Base-by-base conservation (phyloP, 75 land plant species). In the Picea glauca region DNA sequence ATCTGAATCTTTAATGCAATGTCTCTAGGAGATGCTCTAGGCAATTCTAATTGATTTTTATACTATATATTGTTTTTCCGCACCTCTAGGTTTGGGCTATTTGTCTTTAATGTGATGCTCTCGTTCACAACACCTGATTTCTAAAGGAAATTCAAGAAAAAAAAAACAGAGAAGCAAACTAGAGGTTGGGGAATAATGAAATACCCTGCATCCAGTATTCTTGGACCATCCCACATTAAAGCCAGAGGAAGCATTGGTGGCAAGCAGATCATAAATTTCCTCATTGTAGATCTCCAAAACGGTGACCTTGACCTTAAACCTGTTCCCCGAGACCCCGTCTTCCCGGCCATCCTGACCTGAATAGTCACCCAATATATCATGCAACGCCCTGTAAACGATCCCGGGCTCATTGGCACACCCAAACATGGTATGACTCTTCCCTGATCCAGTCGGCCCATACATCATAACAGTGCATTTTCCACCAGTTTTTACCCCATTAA, bases 391-490 rank as follows among this genome's bases (percentile, higher is more conserved):
- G 72, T 94, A 94, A 74, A 96, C 95, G 31, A 96, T 96, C 58
- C 99, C 99, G 7, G 93, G 92, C 79, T 94, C 86, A 72, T 83
- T 85, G 4, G 92, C 17, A 50, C 86, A 92, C 62, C 99, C 99
- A 76, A 96, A 96, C 99, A 96, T 96, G 17, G 99, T 96, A 74
- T 94, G 90, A 80, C 98, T 94, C 92, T 96, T 96, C 72, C 99
- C 99, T 30, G 98, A 88, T 7, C 99, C 99, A 4, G 99, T 96
- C 11, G 99, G 99, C 13, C 99, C 99, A 78, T 96, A 96, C 99
- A 96, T 94, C 98, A 96, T 96, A 32, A 96, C 81, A 0, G 98
- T 96, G 74, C 99, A 96, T 38, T 96, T 87, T 1, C 84, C 87
- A 4, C 99, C 99, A 61, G 73, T 43, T 73, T 86, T 83, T 67